Evolutionary conservation across 306 rosid genomes (phyloP), one percentile per base, ranked within the genome.

Genomic region (Pyrus betulifolia): DNA sequence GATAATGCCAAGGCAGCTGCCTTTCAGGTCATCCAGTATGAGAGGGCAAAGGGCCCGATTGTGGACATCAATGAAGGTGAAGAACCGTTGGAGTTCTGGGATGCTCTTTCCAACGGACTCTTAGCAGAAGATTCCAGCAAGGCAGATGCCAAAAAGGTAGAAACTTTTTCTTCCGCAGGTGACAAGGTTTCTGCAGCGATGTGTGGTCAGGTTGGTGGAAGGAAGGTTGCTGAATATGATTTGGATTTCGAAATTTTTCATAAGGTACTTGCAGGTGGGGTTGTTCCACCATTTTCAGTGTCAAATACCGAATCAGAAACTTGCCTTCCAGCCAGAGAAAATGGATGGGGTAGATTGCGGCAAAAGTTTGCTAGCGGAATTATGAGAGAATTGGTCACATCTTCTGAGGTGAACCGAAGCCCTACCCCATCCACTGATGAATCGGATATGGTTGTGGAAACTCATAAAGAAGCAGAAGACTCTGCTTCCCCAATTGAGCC

Each of bases 251-350:
- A 86, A 63, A 87, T 92, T 57, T 92, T 92, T 64, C 85, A 74
- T n/a, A 89, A 87, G 88, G 98, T 97, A 4, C 88, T 90, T 79
- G 88, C 91, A 42, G 97, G 96, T 55, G 97, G 96, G 72, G 96
- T 92, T 82, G 97, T 92, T 86, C 97, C 97, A 18, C 96, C 97
- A 4, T 85, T 90, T 67, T 71, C 89, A 19, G 82, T 74, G 17
- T 88, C 95, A 14, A 86, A 84, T 75, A 74, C 89, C 1, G 95
- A 88, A 72, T 88, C 91, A 4, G 98, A 94, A 78, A 94, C 93
- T 62, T 85, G 88, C 67, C 94, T 95, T 69, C 98, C 98, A 3
- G 87, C 91, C 21, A 85, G 96, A 81, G 96, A 85, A 82, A 88
- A 83, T 61, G 89, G 91, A 45, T 95, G 98, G 98, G 89, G 92